Evolutionary conservation across 2,329 filamentous ascomycete species (phyloP).

Genomic region (Fusarium setosum): DNA sequence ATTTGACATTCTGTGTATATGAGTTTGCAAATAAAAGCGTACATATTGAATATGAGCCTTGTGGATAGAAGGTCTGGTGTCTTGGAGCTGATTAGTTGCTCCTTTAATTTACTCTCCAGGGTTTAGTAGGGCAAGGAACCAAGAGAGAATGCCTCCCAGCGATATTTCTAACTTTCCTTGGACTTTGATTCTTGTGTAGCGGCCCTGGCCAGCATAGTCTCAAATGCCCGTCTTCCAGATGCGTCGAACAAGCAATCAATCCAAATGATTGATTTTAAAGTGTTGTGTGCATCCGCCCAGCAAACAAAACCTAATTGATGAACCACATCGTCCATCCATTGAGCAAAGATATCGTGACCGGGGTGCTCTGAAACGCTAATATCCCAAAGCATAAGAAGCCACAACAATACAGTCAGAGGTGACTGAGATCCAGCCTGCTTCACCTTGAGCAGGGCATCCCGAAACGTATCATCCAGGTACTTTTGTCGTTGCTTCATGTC

Average conservation of each 20-base stretch:
- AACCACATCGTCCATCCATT: slow-evolving; percentile 4
- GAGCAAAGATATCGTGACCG: rapidly evolving
- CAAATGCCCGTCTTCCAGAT: neutral
- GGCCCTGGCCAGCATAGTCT: neutral
- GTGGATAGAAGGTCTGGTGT: too few relatives aligned
- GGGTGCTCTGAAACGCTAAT: neutral
- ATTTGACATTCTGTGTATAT: neutral
- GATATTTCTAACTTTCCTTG: too few relatives aligned
- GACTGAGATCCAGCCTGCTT: neutral
- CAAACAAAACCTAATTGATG: neutral
- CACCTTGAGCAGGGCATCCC: neutral
- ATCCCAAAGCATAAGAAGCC: slow-evolving; percentile 21
- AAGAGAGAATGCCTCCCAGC: too few relatives aligned
- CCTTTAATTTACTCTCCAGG: too few relatives aligned
- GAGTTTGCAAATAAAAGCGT: neutral
- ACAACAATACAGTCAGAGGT: slow-evolving; percentile 3
- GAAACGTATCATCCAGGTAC: slow-evolving; percentile 5
- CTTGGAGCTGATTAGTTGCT: too few relatives aligned
- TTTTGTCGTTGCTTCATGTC: slow-evolving; percentile 27
- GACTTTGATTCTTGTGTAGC: neutral
- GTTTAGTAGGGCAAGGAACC: too few relatives aligned
- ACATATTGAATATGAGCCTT: neutral
- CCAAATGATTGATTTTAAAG: slow-evolving; percentile 29
- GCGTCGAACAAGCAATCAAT: slow-evolving; percentile 20
- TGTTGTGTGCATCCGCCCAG: slow-evolving; percentile 9